Percentiles rank a stretch among this genome's conserved stretches.
These are phyloP conservation scores for Dactylis glomerata DNA, from an alignment of 176 grass and related monocot species.

Conservation along the genomic window DNA sequence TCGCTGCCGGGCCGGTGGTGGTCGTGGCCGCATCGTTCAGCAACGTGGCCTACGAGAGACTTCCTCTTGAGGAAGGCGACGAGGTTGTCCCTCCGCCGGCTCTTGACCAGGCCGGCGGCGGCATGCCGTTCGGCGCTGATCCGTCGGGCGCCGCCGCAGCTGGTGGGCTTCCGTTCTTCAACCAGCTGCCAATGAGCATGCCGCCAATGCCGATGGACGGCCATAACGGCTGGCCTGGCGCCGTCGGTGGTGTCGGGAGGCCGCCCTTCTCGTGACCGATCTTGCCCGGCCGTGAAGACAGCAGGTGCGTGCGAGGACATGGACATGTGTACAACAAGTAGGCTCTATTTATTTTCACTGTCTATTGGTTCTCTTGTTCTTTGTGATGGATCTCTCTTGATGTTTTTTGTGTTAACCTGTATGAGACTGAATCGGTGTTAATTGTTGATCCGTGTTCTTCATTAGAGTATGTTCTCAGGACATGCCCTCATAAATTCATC, in stretches of 20 bases:
- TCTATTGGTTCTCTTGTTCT: not conserved
- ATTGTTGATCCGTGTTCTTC: conserved; percentile 34
- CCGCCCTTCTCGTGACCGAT: conserved; percentile 40
- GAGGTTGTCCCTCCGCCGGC: conserved; percentile 50
- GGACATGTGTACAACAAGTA: conserved; percentile 42
- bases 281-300: not conserved
- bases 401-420: conserved; percentile 46
- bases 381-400: conserved; percentile 31
- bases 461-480: conserved; percentile 28
- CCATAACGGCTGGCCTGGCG: conserved; percentile 44
- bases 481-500: conserved; percentile 49
- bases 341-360: conserved; percentile 22
- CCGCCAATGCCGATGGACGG: conserved; percentile 73
- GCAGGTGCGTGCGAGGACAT: conserved; percentile 23
- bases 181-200: conserved; percentile 68
- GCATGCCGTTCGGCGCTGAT: conserved; percentile 24
- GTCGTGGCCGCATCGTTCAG: conserved; percentile 91
- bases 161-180: conserved; percentile 73
- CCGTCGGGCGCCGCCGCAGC: conserved; percentile 12
- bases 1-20: conserved; percentile 77
- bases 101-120: conserved; percentile 27
- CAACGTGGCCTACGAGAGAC: conserved; percentile 97
- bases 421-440: conserved; percentile 25
- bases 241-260: conserved; percentile 34
- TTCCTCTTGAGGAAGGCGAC: conserved; percentile 88